phyloP scores from a whole-genome alignment of 257 asterid species.

The Solanum gandarillasii region DNA sequence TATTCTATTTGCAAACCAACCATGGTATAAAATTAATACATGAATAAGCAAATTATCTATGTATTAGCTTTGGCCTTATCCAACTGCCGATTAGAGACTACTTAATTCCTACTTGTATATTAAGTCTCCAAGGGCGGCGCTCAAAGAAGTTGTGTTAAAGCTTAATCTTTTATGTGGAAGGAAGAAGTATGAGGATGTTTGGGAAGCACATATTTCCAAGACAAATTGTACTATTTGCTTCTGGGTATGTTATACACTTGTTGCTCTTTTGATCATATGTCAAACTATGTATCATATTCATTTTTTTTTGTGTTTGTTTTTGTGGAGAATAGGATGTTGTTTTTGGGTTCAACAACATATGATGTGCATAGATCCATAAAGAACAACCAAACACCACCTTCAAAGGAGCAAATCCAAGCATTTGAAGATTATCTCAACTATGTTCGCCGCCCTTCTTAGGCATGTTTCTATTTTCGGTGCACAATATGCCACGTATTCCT shows the following conservation, averaged over 20 bases:
- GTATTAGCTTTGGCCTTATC: no score
- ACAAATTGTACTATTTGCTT: conserved; percentile 27
- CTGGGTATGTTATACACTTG: conserved; percentile 19
- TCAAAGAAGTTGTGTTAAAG: background rate
- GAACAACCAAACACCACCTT: conserved; percentile 42
- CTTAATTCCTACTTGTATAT: no score
- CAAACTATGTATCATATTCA: background rate
- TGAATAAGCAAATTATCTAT: no score
- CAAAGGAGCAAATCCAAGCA: conserved; percentile 34
- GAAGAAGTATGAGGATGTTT: conserved; percentile 32
- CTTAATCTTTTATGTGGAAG: background rate
- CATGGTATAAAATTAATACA: no score
- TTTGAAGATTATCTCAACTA: conserved; percentile 35
- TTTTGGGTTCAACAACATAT: conserved; percentile 44
- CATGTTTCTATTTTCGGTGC: background rate
- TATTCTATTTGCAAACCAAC: no score
- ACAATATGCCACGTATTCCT: background rate
- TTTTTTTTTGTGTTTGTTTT: background rate
- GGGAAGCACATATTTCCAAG: conserved; percentile 40
- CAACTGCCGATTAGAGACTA: no score
- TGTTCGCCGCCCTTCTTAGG: conserved; percentile 28
- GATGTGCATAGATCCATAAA: conserved; percentile 61
- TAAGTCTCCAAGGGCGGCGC: no score
- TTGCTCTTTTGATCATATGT: background rate
- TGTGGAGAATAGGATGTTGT: conserved; percentile 16